Evolutionary conservation across 345 rosid genomes (phyloP).

Genomic region (Psidium friedrichsthalianum): DNA sequence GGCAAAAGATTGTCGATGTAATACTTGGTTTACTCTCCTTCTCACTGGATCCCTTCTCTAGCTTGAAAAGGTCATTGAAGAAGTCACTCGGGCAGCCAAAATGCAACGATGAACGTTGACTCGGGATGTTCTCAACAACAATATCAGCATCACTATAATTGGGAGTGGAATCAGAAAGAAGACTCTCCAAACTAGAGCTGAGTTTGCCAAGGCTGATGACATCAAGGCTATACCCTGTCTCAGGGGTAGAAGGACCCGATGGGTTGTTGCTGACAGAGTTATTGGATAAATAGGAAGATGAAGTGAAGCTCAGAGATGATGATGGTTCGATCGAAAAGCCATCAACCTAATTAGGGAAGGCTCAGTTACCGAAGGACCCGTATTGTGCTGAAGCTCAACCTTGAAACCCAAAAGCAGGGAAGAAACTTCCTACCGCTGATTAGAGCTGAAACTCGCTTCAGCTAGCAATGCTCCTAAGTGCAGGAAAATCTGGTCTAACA

Average conservation of each 20-base stretch:
- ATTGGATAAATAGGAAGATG: slow-evolving; percentile 48
- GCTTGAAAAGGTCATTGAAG: slow-evolving; percentile 56
- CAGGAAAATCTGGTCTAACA: background rate
- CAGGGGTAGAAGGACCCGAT: slow-evolving; percentile 16
- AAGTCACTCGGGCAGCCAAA: slow-evolving; percentile 80
- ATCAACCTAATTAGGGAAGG: slow-evolving; percentile 10
- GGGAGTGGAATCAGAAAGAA: slow-evolving; percentile 32
- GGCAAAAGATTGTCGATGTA: slow-evolving; percentile 43
- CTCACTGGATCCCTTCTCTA: slow-evolving; percentile 20
- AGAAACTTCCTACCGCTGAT: background rate
- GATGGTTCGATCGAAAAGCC: slow-evolving; percentile 69
- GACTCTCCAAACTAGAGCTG: slow-evolving; percentile 64
- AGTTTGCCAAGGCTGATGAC: slow-evolving; percentile 61
- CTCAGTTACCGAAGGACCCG: background rate
- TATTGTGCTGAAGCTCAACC: background rate
- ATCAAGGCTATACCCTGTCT: slow-evolving; percentile 39
- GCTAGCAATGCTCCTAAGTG: background rate
- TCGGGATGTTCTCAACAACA: slow-evolving; percentile 36
- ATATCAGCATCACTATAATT: slow-evolving; percentile 83
- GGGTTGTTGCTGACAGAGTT: slow-evolving; percentile 25
- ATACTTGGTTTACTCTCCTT: slow-evolving; percentile 51
- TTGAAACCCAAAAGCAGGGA: background rate
- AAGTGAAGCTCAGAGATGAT: slow-evolving; percentile 66
- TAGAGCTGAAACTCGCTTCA: background rate
- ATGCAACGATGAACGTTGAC: slow-evolving; percentile 81